Evolutionary conservation across 139 green algal genomes (phyloP).

Genomic region (Auxenochlorella pyrenoidosa): DNA sequence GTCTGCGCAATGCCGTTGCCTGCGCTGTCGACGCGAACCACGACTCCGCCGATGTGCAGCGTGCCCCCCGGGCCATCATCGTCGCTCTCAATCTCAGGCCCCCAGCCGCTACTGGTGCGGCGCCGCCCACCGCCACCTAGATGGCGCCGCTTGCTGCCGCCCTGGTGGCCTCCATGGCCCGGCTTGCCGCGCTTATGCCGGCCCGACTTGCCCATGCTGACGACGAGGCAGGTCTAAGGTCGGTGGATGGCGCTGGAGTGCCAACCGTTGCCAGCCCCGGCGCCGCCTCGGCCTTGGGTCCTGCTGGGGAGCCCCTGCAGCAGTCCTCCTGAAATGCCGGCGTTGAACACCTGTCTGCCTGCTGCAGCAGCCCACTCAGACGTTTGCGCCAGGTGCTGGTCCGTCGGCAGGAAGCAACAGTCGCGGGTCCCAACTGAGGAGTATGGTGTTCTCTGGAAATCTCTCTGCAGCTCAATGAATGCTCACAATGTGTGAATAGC

Average conservation of each 20-base stretch:
- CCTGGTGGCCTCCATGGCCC: not conserved
- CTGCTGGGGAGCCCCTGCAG: no score
- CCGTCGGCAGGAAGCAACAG: no score
- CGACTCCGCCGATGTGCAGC: conserved; percentile 36
- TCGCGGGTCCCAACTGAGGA: no score
- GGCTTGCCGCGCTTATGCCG: conserved; percentile 10
- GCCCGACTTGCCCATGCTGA: conserved; percentile 13
- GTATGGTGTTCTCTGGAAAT: no score
- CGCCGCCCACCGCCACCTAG: not conserved
- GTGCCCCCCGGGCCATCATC: not conserved
- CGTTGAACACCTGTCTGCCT: no score
- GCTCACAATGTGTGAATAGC: no score
- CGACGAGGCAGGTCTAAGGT: not conserved
- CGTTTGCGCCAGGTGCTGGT: no score
- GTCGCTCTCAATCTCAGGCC: not conserved
- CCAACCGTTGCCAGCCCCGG: no score
- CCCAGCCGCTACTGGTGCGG: not conserved
- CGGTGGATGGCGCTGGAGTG: not conserved
- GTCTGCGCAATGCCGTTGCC: not conserved
- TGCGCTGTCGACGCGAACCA: not conserved
- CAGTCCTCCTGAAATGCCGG: no score
- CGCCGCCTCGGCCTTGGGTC: no score
- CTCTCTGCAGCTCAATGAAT: no score
- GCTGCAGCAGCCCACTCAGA: no score
- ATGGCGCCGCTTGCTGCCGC: not conserved